phyloP scores from a whole-genome alignment of 78 protist species.

The Dictyostelium capitatum region DNA sequence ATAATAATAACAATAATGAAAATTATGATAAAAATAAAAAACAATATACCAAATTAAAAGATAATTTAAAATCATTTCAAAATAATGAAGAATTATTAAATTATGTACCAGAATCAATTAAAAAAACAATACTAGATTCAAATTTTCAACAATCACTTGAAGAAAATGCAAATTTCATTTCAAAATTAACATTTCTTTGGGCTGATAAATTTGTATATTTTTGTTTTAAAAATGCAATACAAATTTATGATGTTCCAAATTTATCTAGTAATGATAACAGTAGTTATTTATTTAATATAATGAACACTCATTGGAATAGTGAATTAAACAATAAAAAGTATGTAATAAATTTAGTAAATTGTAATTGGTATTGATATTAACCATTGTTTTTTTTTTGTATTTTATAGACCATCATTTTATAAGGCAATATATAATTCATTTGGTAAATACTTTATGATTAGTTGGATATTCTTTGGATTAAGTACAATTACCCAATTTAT shows the following conservation, averaged over 20 bases:
- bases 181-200: constrained; percentile 30
- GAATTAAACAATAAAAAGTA: no score
- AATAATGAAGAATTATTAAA: no score
- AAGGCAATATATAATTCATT: constrained; percentile 17
- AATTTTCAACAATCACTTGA: constrained; percentile 14
- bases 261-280: constrained; percentile 42
- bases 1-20: no score
- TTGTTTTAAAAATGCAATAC: constrained; percentile 44
- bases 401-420: not conserved
- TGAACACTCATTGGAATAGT: no score
- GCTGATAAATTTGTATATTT: constrained; percentile 34
- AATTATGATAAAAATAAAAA: no score
- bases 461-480: not conserved
- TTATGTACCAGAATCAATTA: no score
- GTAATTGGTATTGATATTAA: no score
- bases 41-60: no score
- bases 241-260: constrained; percentile 15
- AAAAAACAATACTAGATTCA: no score
- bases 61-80: no score
- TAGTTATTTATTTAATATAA: not conserved
- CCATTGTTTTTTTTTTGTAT: no score
- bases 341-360: no score
- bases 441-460: not conserved
- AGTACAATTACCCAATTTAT: constrained; percentile 17
- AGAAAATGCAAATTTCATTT: constrained; percentile 27